A percentile compares a stretch with the other conserved stretches of the same genome.
Evolutionary conservation across 2,329 filamentous ascomycete genomes (phyloP).

Genomic region (Tolypocladium ophioglossoides): DNA sequence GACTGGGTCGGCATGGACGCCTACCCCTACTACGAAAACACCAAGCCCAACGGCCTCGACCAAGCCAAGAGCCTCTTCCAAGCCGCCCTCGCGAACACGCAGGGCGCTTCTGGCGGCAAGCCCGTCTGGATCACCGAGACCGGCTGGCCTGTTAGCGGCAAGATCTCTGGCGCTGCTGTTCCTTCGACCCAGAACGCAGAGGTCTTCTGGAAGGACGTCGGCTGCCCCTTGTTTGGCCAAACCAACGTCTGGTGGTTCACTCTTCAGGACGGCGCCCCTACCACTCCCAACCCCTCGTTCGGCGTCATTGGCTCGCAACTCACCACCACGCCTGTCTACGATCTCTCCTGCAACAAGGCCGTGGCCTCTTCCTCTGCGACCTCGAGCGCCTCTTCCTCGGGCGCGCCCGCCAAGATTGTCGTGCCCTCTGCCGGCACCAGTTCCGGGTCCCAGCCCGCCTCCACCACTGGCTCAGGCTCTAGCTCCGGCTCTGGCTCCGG

Average conservation of each 20-base stretch:
- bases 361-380: conserved; percentile 3
- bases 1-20: conserved; percentile 81
- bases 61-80: conserved; percentile 58
- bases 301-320: conserved; percentile 52
- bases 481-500: no score
- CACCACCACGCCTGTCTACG: conserved; percentile 45
- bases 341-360: conserved; percentile 45
- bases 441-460: conserved; percentile 9
- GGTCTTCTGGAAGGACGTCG: conserved; percentile 71
- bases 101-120: conserved; percentile 51
- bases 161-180: conserved; percentile 48
- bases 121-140: conserved; percentile 81
- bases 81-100: conserved; percentile 50
- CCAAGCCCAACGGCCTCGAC: conserved; percentile 53
- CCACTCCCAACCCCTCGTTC: conserved; percentile 56
- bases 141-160: conserved; percentile 70
- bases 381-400: no score
- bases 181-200: conserved; percentile 59
- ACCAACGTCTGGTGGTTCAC: conserved; percentile 69
- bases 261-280: conserved; percentile 54
- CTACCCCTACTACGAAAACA: conserved; percentile 76
- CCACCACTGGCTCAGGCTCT: conserved; percentile 11
- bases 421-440: conserved; percentile 1
- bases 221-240: conserved; percentile 57
- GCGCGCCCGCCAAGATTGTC: neutral